A percentile compares a stretch with the other conserved stretches of the same genome.
phyloP scores from a whole-genome alignment of 345 rosid species.

The Brassica incana region DNA sequence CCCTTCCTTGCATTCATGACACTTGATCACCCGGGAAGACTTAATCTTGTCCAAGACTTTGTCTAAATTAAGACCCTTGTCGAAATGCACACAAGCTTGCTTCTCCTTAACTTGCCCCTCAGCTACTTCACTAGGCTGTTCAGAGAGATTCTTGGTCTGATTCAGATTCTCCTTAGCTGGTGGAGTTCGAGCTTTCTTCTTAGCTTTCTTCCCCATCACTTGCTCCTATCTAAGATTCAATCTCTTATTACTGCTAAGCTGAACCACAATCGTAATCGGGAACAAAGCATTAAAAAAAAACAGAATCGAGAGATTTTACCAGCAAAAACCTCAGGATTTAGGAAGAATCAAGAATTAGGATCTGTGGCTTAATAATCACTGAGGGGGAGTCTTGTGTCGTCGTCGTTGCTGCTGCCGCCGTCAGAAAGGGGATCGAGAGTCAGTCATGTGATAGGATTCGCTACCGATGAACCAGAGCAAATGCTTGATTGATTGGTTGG shows the following conservation, averaged over 20 bases:
- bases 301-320: constrained; percentile 30
- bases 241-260: neutral
- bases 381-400: neutral
- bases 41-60: constrained; percentile 59
- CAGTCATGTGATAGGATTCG: neutral
- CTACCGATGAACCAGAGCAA: neutral
- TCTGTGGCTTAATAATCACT: neutral
- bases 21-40: constrained; percentile 50
- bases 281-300: constrained; percentile 7
- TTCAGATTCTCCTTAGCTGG: constrained; percentile 62
- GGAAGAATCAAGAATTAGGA: too few species aligned
- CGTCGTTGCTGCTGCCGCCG: too few species aligned
- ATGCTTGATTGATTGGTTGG: neutral
- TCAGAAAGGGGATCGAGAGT: too few species aligned
- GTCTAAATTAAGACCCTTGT: constrained; percentile 57
- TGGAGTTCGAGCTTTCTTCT: constrained; percentile 66
- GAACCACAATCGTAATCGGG: neutral
- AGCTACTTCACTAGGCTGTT: constrained; percentile 41
- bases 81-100: constrained; percentile 61
- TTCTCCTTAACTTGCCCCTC: constrained; percentile 48
- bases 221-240: too few species aligned
- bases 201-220: constrained; percentile 92
- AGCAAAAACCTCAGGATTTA: neutral
- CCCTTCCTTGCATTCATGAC: constrained; percentile 81
- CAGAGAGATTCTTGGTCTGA: constrained; percentile 45